A percentile compares a stretch with the other conserved stretches of the same genome.
Conservation (phyloP, 208 protist genomes). For the Balamuthia mandrillaris region DNA sequence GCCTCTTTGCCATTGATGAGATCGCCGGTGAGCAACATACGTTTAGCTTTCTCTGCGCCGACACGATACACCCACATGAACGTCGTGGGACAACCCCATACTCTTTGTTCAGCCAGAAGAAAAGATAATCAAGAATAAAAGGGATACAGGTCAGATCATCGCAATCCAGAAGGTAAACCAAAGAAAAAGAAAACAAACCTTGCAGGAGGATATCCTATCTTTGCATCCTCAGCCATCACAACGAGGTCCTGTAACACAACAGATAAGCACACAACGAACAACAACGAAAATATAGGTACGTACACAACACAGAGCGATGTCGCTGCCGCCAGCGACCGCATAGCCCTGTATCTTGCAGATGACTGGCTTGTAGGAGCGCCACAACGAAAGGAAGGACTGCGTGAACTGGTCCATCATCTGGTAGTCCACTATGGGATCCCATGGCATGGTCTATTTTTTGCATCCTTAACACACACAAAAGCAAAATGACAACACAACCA, state of each 20-base stretch:
- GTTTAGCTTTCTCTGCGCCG: not conserved
- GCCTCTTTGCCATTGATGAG: constrained; percentile 18
- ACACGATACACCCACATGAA: constrained; percentile 20
- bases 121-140: not conserved
- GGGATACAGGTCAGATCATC: too few relatives aligned
- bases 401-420: not conserved
- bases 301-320: constrained; percentile 17
- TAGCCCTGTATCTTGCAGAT: constrained; percentile 22
- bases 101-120: too few relatives aligned
- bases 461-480: not conserved
- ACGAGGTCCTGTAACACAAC: not conserved
- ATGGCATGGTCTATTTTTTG: not conserved
- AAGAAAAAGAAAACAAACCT: not conserved
- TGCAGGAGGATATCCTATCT: constrained; percentile 11
- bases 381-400: constrained; percentile 2
- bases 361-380: not conserved
- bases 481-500: not conserved
- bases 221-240: not conserved
- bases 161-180: not conserved
- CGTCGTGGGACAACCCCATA: constrained; percentile 21
- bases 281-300: not conserved
- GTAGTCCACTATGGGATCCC: constrained; percentile 19
- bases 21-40: constrained; percentile 26
- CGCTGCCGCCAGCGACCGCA: constrained; percentile 10
- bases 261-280: not conserved